Percentiles rank a stretch among this genome's conserved stretches.
These are phyloP conservation scores for Acaromyces ingoldii DNA, from an alignment of 1,284 basidiomycete genomes.

Conservation along the genomic window DNA sequence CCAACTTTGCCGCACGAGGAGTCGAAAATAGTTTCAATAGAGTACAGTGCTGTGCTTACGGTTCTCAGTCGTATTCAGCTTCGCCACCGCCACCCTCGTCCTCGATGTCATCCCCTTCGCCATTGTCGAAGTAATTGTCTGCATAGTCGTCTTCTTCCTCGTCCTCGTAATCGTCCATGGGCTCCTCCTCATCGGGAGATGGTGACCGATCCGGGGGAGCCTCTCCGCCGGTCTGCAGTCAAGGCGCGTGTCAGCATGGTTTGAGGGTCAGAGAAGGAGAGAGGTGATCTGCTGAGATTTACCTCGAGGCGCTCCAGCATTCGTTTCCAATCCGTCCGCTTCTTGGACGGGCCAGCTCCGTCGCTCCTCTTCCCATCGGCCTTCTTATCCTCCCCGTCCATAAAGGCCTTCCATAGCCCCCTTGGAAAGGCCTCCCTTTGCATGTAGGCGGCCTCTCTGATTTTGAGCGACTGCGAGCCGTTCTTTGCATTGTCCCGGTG, in stretches of 20 bases:
- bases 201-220: constrained; percentile 30
- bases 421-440: constrained; percentile 43
- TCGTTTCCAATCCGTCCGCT: constrained; percentile 2
- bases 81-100: constrained; percentile 34
- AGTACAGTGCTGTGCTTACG: too few species aligned
- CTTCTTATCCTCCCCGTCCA: constrained; percentile 29
- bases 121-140: constrained; percentile 50
- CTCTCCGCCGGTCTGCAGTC: constrained; percentile 25
- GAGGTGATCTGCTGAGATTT: background rate
- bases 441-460: constrained; percentile 10
- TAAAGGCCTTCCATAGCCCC: constrained; percentile 43
- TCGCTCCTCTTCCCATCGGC: constrained; percentile 12
- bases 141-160: constrained; percentile 50
- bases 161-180: constrained; percentile 44
- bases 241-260: too few species aligned
- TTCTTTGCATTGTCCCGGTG: constrained; percentile 21
- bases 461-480: constrained; percentile 27
- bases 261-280: background rate
- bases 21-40: too few species aligned
- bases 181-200: constrained; percentile 33
- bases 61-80: too few species aligned
- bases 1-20: too few species aligned
- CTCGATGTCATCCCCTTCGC: constrained; percentile 43
- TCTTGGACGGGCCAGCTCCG: background rate
- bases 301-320: constrained; percentile 6